These are phyloP conservation scores for Scalesia atractyloides DNA, from an alignment of 129 eudicot species.

Conservation along the genomic window DNA sequence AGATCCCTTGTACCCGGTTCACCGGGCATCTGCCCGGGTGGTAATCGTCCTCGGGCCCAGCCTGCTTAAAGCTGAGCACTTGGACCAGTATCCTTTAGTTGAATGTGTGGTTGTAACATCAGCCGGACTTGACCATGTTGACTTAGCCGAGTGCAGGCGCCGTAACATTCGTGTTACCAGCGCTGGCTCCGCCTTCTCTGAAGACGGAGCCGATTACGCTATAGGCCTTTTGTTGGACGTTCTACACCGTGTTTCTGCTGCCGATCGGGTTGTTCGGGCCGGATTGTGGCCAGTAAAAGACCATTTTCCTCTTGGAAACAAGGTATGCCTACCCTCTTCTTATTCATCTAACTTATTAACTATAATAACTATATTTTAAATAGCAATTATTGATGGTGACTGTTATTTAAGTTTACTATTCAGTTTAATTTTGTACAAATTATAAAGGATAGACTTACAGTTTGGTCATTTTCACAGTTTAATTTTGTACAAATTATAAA, in stretches of 20 bases:
- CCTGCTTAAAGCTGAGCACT: conserved; percentile 39
- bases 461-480: too few species aligned
- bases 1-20: conserved; percentile 38
- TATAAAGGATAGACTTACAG: too few species aligned
- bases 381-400: too few species aligned
- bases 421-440: too few species aligned
- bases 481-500: too few species aligned
- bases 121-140: conserved; percentile 66
- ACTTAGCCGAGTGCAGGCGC: conserved; percentile 62
- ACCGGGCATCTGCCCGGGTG: conserved; percentile 40
- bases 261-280: too few species aligned
- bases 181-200: conserved; percentile 68
- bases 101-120: conserved; percentile 44
- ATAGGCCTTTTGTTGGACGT: conserved; percentile 58
- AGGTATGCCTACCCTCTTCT: conserved; percentile 26
- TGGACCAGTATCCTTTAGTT: conserved; percentile 45
- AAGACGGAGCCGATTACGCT: conserved; percentile 69
- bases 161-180: conserved; percentile 56
- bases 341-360: too few species aligned
- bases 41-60: conserved; percentile 43
- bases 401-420: too few species aligned
- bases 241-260: conserved; percentile 45
- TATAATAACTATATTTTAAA: too few species aligned
- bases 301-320: conserved; percentile 49
- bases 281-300: conserved; percentile 51